A percentile compares a stretch with the other conserved stretches of the same genome.
Evolutionary conservation across 768 basidiomycete species (phyloP).

Genomic region (Holtermannia corniformis): DNA sequence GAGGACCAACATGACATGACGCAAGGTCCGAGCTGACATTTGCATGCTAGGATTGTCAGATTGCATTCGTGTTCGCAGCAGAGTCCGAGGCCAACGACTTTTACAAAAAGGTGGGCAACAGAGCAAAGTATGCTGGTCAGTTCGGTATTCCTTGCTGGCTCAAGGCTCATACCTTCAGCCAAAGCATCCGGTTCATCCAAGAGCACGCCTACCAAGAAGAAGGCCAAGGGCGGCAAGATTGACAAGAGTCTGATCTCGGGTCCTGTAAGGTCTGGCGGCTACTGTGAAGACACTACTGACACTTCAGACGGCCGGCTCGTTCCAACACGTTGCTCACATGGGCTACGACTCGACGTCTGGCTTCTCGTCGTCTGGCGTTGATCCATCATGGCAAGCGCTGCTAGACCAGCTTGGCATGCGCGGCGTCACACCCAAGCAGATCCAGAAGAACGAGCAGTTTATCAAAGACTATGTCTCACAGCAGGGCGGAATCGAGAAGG

Average conservation of each 20-base stretch:
- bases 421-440: constrained; percentile 58
- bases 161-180: not conserved
- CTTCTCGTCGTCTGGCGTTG: constrained; percentile 75
- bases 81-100: constrained; percentile 75
- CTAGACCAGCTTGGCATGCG: constrained; percentile 55
- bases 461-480: constrained; percentile 73
- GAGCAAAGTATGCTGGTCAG: constrained; percentile 53
- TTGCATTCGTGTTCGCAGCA: constrained; percentile 81
- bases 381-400: constrained; percentile 75
- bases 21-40: not conserved
- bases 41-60: constrained; percentile 62
- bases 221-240: constrained; percentile 61
- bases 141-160: not conserved
- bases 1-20: no score
- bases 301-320: constrained; percentile 46
- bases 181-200: constrained; percentile 21
- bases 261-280: constrained; percentile 43
- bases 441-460: constrained; percentile 73
- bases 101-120: constrained; percentile 66
- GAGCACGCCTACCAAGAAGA: constrained; percentile 29
- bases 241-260: constrained; percentile 88
- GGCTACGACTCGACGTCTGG: constrained; percentile 81
- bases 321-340: constrained; percentile 90
- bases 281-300: not conserved
- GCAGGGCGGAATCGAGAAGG: constrained; percentile 41